Evolutionary conservation across 495 filamentous ascomycete species (phyloP).

Genomic region (Chaetomium tenue): DNA sequence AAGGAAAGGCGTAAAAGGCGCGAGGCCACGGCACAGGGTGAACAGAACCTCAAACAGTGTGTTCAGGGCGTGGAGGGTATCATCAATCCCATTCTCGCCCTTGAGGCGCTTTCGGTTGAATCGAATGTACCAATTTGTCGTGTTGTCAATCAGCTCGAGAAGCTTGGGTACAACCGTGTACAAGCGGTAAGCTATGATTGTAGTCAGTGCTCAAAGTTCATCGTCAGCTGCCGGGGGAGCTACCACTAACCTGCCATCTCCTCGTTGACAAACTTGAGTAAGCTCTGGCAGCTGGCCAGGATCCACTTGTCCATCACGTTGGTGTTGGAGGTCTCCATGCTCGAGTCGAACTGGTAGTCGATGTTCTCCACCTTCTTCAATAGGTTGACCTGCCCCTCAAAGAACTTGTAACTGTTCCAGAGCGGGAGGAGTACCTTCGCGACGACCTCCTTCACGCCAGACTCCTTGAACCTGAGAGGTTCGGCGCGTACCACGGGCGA

Average conservation of each 20-base stretch:
- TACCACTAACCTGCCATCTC: constrained; percentile 74
- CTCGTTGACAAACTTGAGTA: constrained; percentile 88
- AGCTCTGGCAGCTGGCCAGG: constrained; percentile 85
- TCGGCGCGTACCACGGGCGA: constrained; percentile 94
- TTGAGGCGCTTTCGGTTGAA: constrained; percentile 96
- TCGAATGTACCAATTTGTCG: constrained; percentile 99
- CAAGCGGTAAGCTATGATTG: constrained; percentile 62
- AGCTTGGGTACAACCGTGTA: constrained; percentile 94
- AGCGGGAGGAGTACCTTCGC: constrained; percentile 89
- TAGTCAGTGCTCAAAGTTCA: constrained; percentile 18
- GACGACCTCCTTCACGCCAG: constrained; percentile 93
- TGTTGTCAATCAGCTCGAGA: constrained; percentile 86
- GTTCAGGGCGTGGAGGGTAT: constrained; percentile 88
- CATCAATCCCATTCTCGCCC: constrained; percentile 78
- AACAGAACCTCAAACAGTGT: constrained; percentile 96
- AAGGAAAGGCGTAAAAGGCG: constrained; percentile 94
- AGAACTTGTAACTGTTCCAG: constrained; percentile 99
- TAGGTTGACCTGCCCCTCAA: constrained; percentile 89
- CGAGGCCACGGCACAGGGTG: constrained; percentile 79
- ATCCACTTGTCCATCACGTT: constrained; percentile 99
- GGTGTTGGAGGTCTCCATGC: constrained; percentile 67
- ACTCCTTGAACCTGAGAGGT: constrained; percentile 86
- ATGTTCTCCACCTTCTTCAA: constrained; percentile 83
- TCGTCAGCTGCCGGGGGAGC: background rate
- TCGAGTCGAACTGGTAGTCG: constrained; percentile 77